Evolutionary conservation across 345 rosid species (phyloP).

Genomic region (Capsella bursapastoris): DNA sequence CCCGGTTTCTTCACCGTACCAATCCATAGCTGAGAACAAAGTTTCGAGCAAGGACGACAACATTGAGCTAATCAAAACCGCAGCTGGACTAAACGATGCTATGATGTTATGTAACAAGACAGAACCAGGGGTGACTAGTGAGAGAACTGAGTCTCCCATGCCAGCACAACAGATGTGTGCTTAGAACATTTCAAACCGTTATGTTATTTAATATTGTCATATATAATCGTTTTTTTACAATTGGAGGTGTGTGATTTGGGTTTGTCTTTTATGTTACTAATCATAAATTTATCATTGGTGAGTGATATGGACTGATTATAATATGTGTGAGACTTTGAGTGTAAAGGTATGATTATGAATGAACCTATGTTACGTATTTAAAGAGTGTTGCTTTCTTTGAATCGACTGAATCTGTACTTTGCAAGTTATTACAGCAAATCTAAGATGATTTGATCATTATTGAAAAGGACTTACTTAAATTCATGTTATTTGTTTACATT

Average conservation of each 20-base stretch:
- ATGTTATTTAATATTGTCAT: neutral
- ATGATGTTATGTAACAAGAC: slow-evolving; percentile 30
- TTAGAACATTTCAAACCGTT: slow-evolving; percentile 18
- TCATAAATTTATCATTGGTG: neutral
- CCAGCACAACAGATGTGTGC: slow-evolving; percentile 38
- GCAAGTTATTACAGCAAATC: no score
- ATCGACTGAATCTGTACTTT: neutral
- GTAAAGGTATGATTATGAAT: neutral
- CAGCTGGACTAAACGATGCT: slow-evolving; percentile 23
- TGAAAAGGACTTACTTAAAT: no score
- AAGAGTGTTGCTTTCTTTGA: neutral
- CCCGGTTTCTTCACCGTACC: slow-evolving; percentile 44
- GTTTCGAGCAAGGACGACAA: slow-evolving; percentile 1
- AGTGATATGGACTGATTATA: neutral
- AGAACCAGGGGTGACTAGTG: slow-evolving; percentile 22
- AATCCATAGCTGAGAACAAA: slow-evolving; percentile 18
- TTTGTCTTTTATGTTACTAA: neutral
- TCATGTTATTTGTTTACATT: no score
- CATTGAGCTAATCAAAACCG: neutral
- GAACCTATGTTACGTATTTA: slow-evolving; percentile 9
- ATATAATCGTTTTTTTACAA: no score
- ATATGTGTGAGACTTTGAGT: neutral
- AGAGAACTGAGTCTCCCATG: slow-evolving; percentile 29
- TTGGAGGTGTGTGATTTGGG: slow-evolving; percentile 19
- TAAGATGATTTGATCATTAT: no score